Evolutionary conservation across 1,284 basidiomycete species (phyloP), one percentile per base, ranked within the genome.

Genomic region (Porogramme epimiltina): DNA sequence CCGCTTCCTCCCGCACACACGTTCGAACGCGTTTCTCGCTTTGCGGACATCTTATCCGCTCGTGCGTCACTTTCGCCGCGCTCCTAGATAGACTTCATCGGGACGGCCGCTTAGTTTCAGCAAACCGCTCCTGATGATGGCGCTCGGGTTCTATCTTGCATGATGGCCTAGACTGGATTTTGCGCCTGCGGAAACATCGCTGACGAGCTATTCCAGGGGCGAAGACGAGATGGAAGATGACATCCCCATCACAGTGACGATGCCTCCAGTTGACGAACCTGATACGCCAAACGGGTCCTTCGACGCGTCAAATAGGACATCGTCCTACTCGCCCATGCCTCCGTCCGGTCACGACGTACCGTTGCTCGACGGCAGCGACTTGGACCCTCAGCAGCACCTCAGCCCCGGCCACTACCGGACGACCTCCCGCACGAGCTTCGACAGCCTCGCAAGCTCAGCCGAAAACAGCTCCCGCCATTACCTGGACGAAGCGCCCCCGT

Each of bases 401-500:
- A 33, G 20, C 23, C 46, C 42, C 1, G 37, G 40, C 34, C 41
- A 48, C 18, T 26, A 36, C 15, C 31, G 26, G 10, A 13, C 40
- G n/a, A 37, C 39, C n/a, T 47, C 59, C 11, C 52, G 63, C 13
- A 56, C 63, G 10, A 66, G 63, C 49, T 56, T 62, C 43, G 63
- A 67, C 40, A 65, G 66, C 15, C 44, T 61, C 2, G 57, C 58
- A 20, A 62, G 55, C 47, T 54, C 54, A 2, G 58, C 55, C 22
- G 60, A 58, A 15, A 45, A 51, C 26, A 42, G 47, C 26, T 49
- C 54, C 8, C 47, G 46, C 4, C 51, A 70, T 39, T 73, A 78
- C 4, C 69, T 80, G 52, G 87, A 82, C 23, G 79, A 81, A 39
- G 81, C 83, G 9, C 87, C 87, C 5, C 66, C 85, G 0, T 89